phyloP scores from a whole-genome alignment of 1,139 yeast genomes.

The Yamadazyma trypodendri region DNA sequence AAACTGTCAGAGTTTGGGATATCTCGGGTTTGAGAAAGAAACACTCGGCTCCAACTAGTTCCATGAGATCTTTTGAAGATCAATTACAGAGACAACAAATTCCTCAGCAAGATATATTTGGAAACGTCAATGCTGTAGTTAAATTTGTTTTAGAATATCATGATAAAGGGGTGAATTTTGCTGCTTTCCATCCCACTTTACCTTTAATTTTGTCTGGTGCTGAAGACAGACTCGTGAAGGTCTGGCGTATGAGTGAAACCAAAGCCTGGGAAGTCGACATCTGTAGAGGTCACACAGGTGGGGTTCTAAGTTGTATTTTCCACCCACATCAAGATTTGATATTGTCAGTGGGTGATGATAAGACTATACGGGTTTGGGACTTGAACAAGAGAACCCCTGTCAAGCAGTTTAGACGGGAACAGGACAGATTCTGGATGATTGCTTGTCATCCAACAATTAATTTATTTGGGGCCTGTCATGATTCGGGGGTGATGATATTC shows the following conservation, averaged over 20 bases:
- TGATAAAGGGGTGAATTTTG: conserved; percentile 98
- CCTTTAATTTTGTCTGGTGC: conserved; percentile 96
- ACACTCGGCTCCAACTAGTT: conserved; percentile 78
- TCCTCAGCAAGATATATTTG: conserved; percentile 90
- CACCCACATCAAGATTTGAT: conserved; percentile 94
- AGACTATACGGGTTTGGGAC: conserved; percentile 98
- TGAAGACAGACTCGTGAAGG: conserved; percentile 91
- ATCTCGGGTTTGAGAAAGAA: conserved; percentile 92
- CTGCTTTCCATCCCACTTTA: conserved; percentile 93
- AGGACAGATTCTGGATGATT: conserved; percentile 92
- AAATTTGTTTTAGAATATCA: conserved; percentile 97
- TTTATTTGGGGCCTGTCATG: conserved; percentile 95
- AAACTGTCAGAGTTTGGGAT: conserved; percentile 99
- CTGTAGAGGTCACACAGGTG: conserved; percentile 95
- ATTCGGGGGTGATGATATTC: conserved; percentile 97
- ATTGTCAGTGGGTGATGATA: conserved; percentile 92
- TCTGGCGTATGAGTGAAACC: conserved; percentile 98
- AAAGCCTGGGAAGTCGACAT: conserved; percentile 99
- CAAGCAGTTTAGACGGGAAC: conserved; percentile 91
- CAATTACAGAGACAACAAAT: conserved; percentile 71
- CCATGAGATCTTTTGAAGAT: conserved; percentile 66
- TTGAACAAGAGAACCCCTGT: conserved; percentile 90
- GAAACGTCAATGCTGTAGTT: conserved; percentile 90
- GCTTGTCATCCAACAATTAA: conserved; percentile 88
- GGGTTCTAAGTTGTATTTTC: conserved; percentile 85